Evolutionary conservation across 495 filamentous ascomycete species (phyloP).

Genomic region (Pyrenula massariospora): DNA sequence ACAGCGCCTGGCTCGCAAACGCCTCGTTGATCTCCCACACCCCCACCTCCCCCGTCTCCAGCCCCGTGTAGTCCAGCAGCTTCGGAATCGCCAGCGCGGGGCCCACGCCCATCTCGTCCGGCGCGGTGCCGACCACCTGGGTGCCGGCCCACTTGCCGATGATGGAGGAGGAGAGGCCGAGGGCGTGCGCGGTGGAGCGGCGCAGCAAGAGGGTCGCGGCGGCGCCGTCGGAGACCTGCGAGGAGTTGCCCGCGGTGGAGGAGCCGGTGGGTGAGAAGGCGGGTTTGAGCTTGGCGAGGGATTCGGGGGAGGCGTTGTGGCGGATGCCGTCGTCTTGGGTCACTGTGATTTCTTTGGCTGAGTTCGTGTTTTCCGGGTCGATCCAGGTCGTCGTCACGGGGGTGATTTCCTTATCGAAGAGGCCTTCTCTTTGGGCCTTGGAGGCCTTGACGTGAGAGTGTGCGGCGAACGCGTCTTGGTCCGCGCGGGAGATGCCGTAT

Average conservation of each 20-base stretch:
- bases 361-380: constrained; percentile 45
- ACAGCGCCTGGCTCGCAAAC: constrained; percentile 79
- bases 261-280: constrained; percentile 63
- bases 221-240: constrained; percentile 79
- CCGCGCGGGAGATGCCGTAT: constrained; percentile 58
- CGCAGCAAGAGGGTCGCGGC: constrained; percentile 74
- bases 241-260: constrained; percentile 79
- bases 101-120: constrained; percentile 90
- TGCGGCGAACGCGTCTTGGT: constrained; percentile 77
- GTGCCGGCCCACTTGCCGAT: constrained; percentile 71
- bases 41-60: constrained; percentile 56
- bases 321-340: constrained; percentile 75
- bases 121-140: constrained; percentile 60
- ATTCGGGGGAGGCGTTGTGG: constrained; percentile 49
- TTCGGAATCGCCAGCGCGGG: constrained; percentile 79
- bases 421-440: constrained; percentile 52
- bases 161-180: constrained; percentile 57
- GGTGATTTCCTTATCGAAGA: constrained; percentile 70
- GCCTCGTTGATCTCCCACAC: constrained; percentile 98
- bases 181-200: constrained; percentile 63
- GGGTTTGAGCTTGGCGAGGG: constrained; percentile 68
- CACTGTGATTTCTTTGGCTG: constrained; percentile 48
- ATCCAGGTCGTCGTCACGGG: constrained; percentile 52
- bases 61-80: constrained; percentile 51
- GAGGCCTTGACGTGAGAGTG: constrained; percentile 60